Evolutionary conservation across 495 filamentous ascomycete genomes (phyloP).

Genomic region (Podospora pseudocomata): DNA sequence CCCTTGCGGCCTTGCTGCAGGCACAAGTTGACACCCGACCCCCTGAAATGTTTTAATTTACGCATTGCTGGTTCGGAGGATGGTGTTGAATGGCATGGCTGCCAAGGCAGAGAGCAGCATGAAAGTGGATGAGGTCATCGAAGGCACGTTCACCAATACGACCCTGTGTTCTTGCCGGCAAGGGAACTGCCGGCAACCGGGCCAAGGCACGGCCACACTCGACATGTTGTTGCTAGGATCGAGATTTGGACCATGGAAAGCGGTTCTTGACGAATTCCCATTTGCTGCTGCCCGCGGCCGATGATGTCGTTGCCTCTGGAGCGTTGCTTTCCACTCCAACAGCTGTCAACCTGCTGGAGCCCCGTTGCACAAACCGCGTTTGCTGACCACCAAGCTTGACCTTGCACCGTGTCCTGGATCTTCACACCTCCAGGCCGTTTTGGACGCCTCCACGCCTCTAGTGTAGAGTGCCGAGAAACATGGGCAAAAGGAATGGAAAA

Average conservation of each 20-base stretch:
- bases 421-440: neutral
- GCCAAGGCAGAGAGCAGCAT: neutral
- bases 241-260: constrained; percentile 1
- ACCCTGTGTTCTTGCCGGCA: neutral
- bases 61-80: neutral
- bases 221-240: neutral
- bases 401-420: neutral
- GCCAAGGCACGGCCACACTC: neutral
- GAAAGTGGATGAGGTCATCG: neutral
- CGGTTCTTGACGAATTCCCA: neutral
- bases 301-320: constrained; percentile 11
- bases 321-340: constrained; percentile 1
- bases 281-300: neutral
- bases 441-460: neutral
- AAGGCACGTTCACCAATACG: neutral
- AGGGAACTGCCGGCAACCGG: neutral
- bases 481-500: neutral
- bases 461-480: constrained; percentile 1
- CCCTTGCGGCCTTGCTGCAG: neutral
- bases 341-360: neutral
- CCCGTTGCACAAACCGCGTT: neutral
- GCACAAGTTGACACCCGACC: neutral
- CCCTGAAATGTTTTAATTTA: neutral
- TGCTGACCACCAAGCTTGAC: neutral
- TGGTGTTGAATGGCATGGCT: neutral